Evolutionary conservation across 2,329 filamentous ascomycete species (phyloP).

Genomic region (Hypoxylon sp.): DNA sequence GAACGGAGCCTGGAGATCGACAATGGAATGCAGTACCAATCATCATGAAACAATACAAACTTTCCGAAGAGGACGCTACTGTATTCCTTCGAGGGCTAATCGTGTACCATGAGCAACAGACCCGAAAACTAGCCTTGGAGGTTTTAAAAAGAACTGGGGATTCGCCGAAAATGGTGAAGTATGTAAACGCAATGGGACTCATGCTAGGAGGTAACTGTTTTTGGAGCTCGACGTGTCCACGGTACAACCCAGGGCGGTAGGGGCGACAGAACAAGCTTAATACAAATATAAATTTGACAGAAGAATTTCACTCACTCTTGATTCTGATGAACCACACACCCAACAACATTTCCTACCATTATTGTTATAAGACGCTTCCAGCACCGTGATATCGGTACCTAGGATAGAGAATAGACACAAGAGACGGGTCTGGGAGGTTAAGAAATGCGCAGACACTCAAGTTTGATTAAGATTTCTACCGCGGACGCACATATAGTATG

Average conservation of each 20-base stretch:
- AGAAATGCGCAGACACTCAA: not conserved
- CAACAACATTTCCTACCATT: not conserved
- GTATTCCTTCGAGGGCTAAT: constrained; percentile 20
- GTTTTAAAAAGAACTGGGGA: constrained; percentile 14
- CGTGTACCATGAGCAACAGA: constrained; percentile 23
- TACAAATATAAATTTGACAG: not conserved
- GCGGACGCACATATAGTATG: constrained; percentile 1
- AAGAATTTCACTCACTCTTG: constrained; percentile 6
- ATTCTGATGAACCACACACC: not conserved
- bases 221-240: constrained; percentile 19
- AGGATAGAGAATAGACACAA: not conserved
- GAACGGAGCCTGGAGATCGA: constrained; percentile 22
- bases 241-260: constrained; percentile 22
- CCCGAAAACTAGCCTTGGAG: constrained; percentile 10
- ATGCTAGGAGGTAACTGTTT: constrained; percentile 25
- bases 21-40: constrained; percentile 28
- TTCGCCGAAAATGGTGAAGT: constrained; percentile 13
- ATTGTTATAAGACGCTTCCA: not conserved
- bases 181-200: constrained; percentile 21
- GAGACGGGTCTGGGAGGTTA: not conserved
- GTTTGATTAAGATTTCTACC: constrained; percentile 11
- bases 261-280: not conserved
- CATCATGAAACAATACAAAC: constrained; percentile 23
- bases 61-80: constrained; percentile 20
- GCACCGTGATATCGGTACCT: not conserved